Evolutionary conservation across 345 rosid species (phyloP), one percentile per base, ranked within the genome.

Genomic region (Noccaea bulbosa): DNA sequence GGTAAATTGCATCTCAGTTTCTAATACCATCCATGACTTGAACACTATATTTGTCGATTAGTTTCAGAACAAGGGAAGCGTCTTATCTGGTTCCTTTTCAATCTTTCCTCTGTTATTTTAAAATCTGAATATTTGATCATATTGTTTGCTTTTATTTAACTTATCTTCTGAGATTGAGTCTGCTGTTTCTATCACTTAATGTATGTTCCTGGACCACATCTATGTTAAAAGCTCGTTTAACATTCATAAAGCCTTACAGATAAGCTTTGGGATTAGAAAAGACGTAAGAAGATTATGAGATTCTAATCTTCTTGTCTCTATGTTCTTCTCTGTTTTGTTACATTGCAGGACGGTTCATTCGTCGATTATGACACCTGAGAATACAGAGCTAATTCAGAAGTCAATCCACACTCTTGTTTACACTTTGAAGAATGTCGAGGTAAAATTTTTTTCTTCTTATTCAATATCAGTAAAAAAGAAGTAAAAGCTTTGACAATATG

Each of bases 341-440:
- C 46, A 20, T 24, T 70, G 74, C 87, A 88, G 95, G 68, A 82
- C 67, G 83, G 91, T 83, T 76, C 86, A 85, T 74, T 82, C 96
- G 12, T 84, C 97, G 7, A 78, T 94, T 32, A 85, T 89, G 91
- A 94, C 98, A 54, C 92, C 99, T 0, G 97, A 94, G 86, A 94
- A 89, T 72, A 87, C 93, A 1, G 93, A 94, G 77, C 79, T 92
- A 59, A 82, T 92, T 38, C 90, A 85, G 58, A 92, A 90, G 81
- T 94, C 98, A 65, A 78, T 95, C 35, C 80, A 90, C 78, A 88
- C 91, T 73, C 82, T 95, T 62, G 84, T 90, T 65, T 90, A 92
- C 74, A 88, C 99, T 12, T 74, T 95, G 85, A 95, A 90, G 85
- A 95, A 95, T 77, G 74, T 95, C 14, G 98, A 95, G 96, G 99